Percentiles rank a stretch among this genome's conserved stretches.
Evolutionary conservation across 306 rosid genomes (phyloP).

Genomic region (Sindora glabra): DNA sequence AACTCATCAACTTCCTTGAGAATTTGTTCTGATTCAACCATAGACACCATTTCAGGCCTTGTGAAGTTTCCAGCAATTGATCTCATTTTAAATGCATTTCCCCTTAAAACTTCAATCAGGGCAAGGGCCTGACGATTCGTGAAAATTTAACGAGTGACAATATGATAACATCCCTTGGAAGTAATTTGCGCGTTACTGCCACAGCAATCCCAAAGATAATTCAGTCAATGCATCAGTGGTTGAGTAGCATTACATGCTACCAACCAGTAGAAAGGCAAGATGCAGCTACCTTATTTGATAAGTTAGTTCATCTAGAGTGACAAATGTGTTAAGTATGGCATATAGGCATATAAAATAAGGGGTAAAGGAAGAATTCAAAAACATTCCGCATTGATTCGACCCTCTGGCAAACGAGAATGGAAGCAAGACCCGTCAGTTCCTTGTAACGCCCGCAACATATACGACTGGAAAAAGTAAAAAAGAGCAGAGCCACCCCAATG

Average conservation of each 20-base stretch:
- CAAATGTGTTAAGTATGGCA: background rate
- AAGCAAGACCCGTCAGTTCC: too few relatives aligned
- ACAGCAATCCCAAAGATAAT: constrained; percentile 90
- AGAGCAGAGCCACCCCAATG: background rate
- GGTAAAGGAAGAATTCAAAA: background rate
- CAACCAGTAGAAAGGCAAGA: background rate
- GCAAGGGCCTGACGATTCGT: constrained; percentile 70
- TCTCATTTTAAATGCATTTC: constrained; percentile 55
- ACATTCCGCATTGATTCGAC: too few relatives aligned
- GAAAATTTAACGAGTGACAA: constrained; percentile 70
- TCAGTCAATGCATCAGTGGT: background rate
- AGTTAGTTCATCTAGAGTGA: background rate
- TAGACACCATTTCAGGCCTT: constrained; percentile 69
- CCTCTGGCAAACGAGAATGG: too few relatives aligned
- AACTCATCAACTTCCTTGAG: constrained; percentile 57
- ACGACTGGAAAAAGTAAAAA: too few relatives aligned
- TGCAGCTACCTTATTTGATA: too few relatives aligned
- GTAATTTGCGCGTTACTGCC: constrained; percentile 73
- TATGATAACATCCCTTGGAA: constrained; percentile 53
- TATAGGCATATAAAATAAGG: background rate
- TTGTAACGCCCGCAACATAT: too few relatives aligned
- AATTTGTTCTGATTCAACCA: constrained; percentile 68
- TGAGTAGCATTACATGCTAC: background rate
- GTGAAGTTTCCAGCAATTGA: constrained; percentile 35
- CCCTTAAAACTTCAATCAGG: constrained; percentile 72